A percentile compares a stretch with the other conserved stretches of the same genome.
Evolutionary conservation across 495 filamentous ascomycete genomes (phyloP).

Genomic region (Xylaria palmicola): DNA sequence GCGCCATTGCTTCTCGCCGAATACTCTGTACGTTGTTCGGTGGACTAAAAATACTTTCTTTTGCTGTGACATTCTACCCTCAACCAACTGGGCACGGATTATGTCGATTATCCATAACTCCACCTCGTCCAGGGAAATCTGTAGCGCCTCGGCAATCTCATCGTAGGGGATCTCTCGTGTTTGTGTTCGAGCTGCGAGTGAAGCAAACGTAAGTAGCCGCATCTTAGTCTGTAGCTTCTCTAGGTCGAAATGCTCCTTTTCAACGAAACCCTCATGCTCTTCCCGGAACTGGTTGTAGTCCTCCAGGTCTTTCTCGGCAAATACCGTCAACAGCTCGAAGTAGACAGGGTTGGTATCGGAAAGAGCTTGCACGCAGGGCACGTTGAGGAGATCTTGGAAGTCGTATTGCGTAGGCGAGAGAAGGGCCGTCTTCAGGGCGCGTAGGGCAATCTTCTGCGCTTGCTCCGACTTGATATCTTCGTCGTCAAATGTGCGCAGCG

Average conservation of each 20-base stretch:
- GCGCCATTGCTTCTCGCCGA: conserved; percentile 96
- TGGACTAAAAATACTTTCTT: conserved; percentile 92
- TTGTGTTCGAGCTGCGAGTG: conserved; percentile 76
- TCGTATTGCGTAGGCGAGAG: conserved; percentile 76
- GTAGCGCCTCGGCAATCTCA: conserved; percentile 75
- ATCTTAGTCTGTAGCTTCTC: conserved; percentile 78
- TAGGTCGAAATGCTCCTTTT: conserved; percentile 65
- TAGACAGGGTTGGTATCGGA: conserved; percentile 76
- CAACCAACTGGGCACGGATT: conserved; percentile 89
- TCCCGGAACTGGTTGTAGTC: conserved; percentile 93
- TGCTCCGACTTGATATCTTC: conserved; percentile 65
- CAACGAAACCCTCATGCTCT: conserved; percentile 75
- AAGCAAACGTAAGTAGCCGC: conserved; percentile 89
- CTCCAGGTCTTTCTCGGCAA: conserved; percentile 87
- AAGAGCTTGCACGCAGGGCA: conserved; percentile 84
- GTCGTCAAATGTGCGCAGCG: conserved; percentile 79
- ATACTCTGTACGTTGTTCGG: conserved; percentile 89
- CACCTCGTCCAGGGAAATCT: conserved; percentile 77
- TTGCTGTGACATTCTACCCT: conserved; percentile 90
- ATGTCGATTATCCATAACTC: conserved; percentile 99
- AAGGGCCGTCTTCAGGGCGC: conserved; percentile 80
- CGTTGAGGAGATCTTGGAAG: conserved; percentile 87
- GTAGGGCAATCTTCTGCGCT: conserved; percentile 77
- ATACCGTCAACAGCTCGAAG: conserved; percentile 91
- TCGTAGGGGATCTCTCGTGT: conserved; percentile 83